Evolutionary conservation across 2,329 filamentous ascomycete species (phyloP).

Genomic region (Verticillium nonalfalfae): DNA sequence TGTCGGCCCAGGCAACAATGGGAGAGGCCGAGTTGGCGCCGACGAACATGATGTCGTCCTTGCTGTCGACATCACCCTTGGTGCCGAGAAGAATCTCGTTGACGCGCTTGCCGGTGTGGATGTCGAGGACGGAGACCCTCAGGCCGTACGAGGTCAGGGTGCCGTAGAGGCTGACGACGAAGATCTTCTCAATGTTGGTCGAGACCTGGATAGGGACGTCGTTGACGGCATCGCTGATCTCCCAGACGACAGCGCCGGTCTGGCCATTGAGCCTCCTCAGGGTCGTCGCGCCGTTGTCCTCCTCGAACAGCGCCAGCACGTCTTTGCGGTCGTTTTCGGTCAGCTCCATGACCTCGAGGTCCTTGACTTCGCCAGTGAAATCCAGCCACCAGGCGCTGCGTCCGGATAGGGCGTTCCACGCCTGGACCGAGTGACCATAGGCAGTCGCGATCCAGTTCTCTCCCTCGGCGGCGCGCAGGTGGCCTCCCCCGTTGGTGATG

Average conservation of each 20-base stretch:
- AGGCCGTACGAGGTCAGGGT: conserved; percentile 65
- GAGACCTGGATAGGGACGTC: conserved; percentile 71
- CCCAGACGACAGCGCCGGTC: conserved; percentile 73
- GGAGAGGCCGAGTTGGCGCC: conserved; percentile 71
- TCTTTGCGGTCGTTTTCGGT: conserved; percentile 61
- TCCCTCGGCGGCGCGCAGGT: conserved; percentile 68
- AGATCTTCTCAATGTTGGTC: conserved; percentile 63
- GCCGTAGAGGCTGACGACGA: conserved; percentile 71
- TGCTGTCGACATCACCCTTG: conserved; percentile 63
- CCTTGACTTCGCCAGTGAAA: conserved; percentile 53
- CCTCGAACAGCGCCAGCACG: conserved; percentile 60
- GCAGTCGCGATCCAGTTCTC: conserved; percentile 74
- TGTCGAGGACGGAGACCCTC: conserved; percentile 69
- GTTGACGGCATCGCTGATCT: conserved; percentile 60
- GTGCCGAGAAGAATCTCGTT: conserved; percentile 67
- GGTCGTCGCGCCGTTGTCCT: conserved; percentile 48
- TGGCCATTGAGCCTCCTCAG: conserved; percentile 68
- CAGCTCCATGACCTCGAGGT: conserved; percentile 72
- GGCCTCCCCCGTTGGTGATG: conserved; percentile 37
- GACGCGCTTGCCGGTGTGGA: conserved; percentile 62
- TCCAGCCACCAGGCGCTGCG: conserved; percentile 68
- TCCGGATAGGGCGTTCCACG: conserved; percentile 81
- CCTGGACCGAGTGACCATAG: conserved; percentile 60
- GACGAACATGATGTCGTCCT: conserved; percentile 64
- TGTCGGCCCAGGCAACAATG: conserved; percentile 70